Base-by-base conservation (phyloP, 257 asterid genomes). In the Ballota nigra region DNA sequence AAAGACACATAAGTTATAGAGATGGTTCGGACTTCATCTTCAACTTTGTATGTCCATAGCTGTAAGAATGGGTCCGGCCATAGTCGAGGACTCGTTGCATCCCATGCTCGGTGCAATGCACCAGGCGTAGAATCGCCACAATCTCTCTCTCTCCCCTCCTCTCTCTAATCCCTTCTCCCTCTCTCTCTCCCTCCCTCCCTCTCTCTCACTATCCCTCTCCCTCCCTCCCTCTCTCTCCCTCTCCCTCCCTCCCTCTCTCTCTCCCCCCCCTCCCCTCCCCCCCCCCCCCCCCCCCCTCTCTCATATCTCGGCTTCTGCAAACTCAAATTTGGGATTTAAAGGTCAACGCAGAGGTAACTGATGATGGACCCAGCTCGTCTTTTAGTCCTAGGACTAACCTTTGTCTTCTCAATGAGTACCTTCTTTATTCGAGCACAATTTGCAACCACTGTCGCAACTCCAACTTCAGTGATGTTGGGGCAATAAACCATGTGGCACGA, bases 401-500 rank as follows among this genome's bases (percentile, higher is more conserved):
- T 92, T 80, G 82, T 77, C 81, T 86, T 88, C 86, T 90, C 97
- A 3, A 92, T 92, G 5, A 92, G 78, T 6, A 92, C 79, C 78
- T 87, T 90, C 81, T 88, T 88, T 15, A 90, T 82, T 63, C 84
- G 77, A 19, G 69, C 10, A 64, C 97, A 92, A 55, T 82, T 82
- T 52, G 97, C 75, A 11, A 91, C 83, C 75, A 90, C 68, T 12
- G 96, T 83, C 7, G 96, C 89, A 20, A 92, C 90, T 56, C 96
- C 97, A 29, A 83, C 79, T 65, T 83, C 78, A 5, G 95, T 79
- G 66, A 92, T 81, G 36, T 88, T 82, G 0, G 93, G 92, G 83
- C 98, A 92, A 59, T 84, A 88, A 34, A 92, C 95, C 91, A 92
- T 88, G 81, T 90, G 96, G 66, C 93, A 87, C 2, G 90, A 72